Evolutionary conservation across 1,139 yeast species (phyloP).

Genomic region (Sugiyamaella pinicola): DNA sequence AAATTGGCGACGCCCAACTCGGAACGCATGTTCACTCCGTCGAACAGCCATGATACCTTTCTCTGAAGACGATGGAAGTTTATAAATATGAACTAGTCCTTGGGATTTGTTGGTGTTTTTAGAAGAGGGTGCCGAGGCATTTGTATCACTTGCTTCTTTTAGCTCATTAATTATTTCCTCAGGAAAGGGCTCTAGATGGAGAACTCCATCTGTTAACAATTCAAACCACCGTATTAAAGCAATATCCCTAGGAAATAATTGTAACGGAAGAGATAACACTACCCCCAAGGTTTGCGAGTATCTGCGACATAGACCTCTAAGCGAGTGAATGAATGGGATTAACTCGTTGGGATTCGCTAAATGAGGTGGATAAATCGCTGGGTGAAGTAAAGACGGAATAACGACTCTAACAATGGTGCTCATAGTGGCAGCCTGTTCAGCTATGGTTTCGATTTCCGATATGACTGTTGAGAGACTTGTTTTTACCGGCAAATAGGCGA

Average conservation of each 20-base stretch:
- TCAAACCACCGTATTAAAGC: constrained; percentile 59
- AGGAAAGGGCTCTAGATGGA: constrained; percentile 81
- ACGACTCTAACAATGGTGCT: constrained; percentile 60
- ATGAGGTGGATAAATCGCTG: constrained; percentile 68
- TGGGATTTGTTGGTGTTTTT: constrained; percentile 46
- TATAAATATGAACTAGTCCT: constrained; percentile 77
- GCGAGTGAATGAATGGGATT: constrained; percentile 62
- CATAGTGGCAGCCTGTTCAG: constrained; percentile 21
- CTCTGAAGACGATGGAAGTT: constrained; percentile 72
- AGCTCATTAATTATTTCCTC: constrained; percentile 60
- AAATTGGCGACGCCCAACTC: constrained; percentile 78
- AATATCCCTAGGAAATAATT: constrained; percentile 61
- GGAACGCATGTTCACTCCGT: constrained; percentile 80
- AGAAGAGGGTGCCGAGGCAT: constrained; percentile 9
- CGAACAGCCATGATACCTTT: constrained; percentile 78
- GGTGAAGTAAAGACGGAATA: constrained; percentile 77
- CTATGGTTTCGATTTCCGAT: constrained; percentile 21
- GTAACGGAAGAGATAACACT: constrained; percentile 62
- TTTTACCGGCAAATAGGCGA: constrained; percentile 38
- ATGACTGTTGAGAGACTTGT: constrained; percentile 4
- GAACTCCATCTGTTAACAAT: constrained; percentile 62
- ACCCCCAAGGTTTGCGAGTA: constrained; percentile 53
- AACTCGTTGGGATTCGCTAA: constrained; percentile 53
- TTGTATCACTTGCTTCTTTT: constrained; percentile 44
- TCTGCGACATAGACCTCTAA: constrained; percentile 58